Base-by-base conservation (phyloP, 768 basidiomycete genomes). In the Solioccasus polychromus region DNA sequence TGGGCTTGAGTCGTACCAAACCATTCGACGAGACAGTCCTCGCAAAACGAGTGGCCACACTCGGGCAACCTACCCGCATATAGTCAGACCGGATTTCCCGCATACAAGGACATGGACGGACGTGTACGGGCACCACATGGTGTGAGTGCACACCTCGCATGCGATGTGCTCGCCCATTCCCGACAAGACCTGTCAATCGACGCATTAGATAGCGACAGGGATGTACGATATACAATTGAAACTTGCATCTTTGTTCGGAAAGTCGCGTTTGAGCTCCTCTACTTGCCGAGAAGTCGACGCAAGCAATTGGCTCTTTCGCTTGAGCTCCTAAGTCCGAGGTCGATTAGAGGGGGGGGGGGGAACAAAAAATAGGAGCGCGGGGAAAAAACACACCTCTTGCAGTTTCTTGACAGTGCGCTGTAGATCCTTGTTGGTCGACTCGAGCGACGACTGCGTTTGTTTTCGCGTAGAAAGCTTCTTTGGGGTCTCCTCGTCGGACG, bases 31-130 rank as follows among this genome's bases (percentile, higher is more conserved):
- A 88, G 69, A 53, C 85, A 88, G 5, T 60, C 60, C 50, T 76
- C 67, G 57, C 85, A 89, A 57, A 82, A 87, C 0, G 78, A 76
- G 61, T 89, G 86, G 3, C 86, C 86, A 44, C 86, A 89, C 31
- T 72, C 73, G 6, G 76, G 63, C 18, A 88, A 70, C 5, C 85
- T 88, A 53, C 8, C 28, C 12, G 22, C 18, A 44, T 26, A 26
- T 22, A 24, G 31, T 59, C 30, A 53, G 10, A 2, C 10, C 8
- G 5, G 44, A 26, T 42, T 22, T 20, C 29, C 15, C 8, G 25
- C 42, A 32, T 44, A 52, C 42, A 40, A 1, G 20, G 45, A 11
- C 35, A 25, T 31, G 35, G 17, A 69, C 83, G 32, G 53, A 87
- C 85, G 75, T 71, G 53, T 77, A 83, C 1, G 86, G 85, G 8